phyloP scores from a whole-genome alignment of 1,139 yeast species.

The Pichia sp. region DNA sequence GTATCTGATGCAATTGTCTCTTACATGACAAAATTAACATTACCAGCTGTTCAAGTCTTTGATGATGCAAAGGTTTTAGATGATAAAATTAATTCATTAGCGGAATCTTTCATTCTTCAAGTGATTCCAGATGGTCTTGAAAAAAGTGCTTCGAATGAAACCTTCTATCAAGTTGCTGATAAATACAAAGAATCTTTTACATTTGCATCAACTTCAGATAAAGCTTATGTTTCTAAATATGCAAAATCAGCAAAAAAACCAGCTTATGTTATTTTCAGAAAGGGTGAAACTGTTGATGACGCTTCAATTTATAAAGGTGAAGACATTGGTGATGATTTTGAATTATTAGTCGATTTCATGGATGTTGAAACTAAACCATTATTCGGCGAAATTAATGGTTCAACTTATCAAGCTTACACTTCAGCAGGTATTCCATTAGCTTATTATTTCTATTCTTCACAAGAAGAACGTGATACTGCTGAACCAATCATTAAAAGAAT shows the following conservation, averaged over 20 bases:
- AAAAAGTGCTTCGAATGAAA: conserved; percentile 34
- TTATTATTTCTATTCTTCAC: conserved; percentile 73
- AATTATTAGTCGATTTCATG: conserved; percentile 48
- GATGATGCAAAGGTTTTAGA: conserved; percentile 44
- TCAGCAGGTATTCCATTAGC: conserved; percentile 71
- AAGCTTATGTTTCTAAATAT: conserved; percentile 40
- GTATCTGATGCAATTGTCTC: conserved; percentile 68
- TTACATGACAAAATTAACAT: conserved; percentile 76
- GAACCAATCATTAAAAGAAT: conserved; percentile 48
- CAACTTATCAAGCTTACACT: conserved; percentile 73
- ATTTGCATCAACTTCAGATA: conserved; percentile 53
- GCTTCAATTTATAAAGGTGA: conserved; percentile 40
- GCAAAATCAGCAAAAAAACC: conserved; percentile 37
- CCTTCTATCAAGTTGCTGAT: conserved; percentile 51
- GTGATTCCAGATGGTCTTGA: conserved; percentile 37
- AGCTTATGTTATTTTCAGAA: conserved; percentile 43
- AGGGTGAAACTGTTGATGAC: conserved; percentile 34
- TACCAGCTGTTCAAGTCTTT: conserved; percentile 67
- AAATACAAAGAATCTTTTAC: conserved; percentile 53
- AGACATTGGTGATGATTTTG: conserved; percentile 29
- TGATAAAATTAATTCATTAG: conserved; percentile 38
- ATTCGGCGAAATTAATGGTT: conserved; percentile 86
- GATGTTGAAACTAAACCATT: conserved; percentile 71
- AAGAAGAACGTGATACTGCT: conserved; percentile 58
- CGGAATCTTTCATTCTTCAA: conserved; percentile 54